Evolutionary conservation across 345 rosid genomes (phyloP).

Genomic region (Pseudoturritis turrita): DNA sequence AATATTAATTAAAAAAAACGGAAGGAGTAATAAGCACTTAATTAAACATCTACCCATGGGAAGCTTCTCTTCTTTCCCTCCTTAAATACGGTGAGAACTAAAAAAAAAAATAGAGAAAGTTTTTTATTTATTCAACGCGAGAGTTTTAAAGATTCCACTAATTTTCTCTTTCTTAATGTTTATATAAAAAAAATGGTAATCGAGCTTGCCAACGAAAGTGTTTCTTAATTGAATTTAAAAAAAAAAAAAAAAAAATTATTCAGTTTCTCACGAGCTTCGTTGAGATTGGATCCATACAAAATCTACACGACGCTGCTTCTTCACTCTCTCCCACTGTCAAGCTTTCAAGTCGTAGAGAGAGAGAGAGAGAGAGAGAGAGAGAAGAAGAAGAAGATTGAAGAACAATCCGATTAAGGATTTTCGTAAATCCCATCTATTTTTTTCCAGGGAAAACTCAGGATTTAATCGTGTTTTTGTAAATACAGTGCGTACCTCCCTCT

Average conservation of each 20-base stretch:
- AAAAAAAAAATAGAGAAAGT: not conserved
- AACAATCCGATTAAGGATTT: not conserved
- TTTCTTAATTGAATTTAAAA: no score
- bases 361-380: not conserved
- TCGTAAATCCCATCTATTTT: not conserved
- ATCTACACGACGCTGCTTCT: slow-evolving; percentile 22
- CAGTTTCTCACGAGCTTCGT: slow-evolving; percentile 37
- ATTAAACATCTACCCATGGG: slow-evolving; percentile 1
- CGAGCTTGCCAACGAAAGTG: not conserved
- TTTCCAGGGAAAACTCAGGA: slow-evolving; percentile 18
- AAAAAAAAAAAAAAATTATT: no score
- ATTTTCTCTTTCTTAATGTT: not conserved
- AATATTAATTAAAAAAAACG: no score
- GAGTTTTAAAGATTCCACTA: slow-evolving; percentile 4
- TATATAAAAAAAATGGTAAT: not conserved
- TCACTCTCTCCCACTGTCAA: slow-evolving; percentile 23
- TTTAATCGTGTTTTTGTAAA: slow-evolving; percentile 23
- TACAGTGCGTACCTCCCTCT: slow-evolving; percentile 15
- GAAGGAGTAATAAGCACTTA: no score
- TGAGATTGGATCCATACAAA: slow-evolving; percentile 56
- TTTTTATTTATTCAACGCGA: slow-evolving; percentile 8
- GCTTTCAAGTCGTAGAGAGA: not conserved
- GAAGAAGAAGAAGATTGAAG: slow-evolving; percentile 1
- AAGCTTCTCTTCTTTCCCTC: slow-evolving; percentile 27
- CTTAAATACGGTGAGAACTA: slow-evolving; percentile 11